Conservation (phyloP, 495 filamentous ascomycete genomes). For the Neurospora sp. region DNA sequence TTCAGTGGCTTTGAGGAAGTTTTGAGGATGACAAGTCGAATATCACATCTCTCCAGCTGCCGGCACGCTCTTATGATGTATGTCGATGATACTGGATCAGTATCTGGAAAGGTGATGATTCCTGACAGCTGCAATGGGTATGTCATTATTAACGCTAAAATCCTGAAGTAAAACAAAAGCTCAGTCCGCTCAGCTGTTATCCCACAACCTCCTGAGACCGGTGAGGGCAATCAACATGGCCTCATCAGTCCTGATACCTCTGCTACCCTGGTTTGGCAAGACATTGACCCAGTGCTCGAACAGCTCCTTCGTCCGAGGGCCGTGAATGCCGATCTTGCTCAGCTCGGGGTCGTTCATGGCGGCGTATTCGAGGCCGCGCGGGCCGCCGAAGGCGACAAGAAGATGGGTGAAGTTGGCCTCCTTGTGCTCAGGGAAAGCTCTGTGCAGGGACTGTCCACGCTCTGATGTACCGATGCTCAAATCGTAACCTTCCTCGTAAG, state of each 20-base stretch:
- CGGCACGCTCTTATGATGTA: not conserved
- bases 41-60: not conserved
- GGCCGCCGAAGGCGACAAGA: conserved; percentile 62
- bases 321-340: conserved; percentile 41
- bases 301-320: conserved; percentile 45
- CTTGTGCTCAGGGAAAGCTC: conserved; percentile 32
- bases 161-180: not conserved
- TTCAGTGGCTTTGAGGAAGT: not conserved
- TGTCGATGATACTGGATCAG: not conserved
- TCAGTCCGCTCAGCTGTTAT: conserved; percentile 14
- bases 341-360: conserved; percentile 54
- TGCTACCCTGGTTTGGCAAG: conserved; percentile 60
- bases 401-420: conserved; percentile 51
- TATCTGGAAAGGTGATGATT: not conserved
- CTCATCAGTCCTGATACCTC: conserved; percentile 71
- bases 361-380: conserved; percentile 59
- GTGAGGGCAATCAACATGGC: conserved; percentile 61
- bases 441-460: conserved; percentile 47
- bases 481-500: conserved; percentile 55
- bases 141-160: not conserved
- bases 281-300: conserved; percentile 75
- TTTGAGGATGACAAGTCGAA: not conserved
- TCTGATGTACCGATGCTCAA: conserved; percentile 66
- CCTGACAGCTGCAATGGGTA: not conserved
- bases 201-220: conserved; percentile 46